phyloP scores from a whole-genome alignment of 768 basidiomycete genomes.

The Lactarius akahatsu region DNA sequence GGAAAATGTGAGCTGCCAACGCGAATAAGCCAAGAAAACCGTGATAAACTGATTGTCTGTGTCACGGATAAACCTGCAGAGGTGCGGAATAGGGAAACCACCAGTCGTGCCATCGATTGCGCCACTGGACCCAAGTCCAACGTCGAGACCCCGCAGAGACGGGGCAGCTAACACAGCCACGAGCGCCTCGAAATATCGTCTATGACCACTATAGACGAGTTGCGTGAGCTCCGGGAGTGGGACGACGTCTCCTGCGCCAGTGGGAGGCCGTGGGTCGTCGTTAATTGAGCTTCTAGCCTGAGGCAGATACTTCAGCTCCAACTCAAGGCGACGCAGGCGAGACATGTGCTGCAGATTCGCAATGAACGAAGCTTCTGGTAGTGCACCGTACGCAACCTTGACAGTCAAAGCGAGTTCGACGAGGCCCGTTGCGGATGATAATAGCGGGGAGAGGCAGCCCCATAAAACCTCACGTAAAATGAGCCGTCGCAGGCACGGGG shows the following conservation, averaged over 20 bases:
- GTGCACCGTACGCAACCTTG: neutral
- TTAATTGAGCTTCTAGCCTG: fast-evolving
- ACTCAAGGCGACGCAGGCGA: neutral
- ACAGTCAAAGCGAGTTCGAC: no score
- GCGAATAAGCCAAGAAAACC: neutral
- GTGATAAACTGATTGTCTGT: neutral
- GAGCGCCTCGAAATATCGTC: neutral
- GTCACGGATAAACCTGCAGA: neutral
- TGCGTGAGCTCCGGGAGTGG: neutral
- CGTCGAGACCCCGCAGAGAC: neutral
- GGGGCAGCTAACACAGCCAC: neutral
- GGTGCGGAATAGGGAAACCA: neutral
- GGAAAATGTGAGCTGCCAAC: fast-evolving
- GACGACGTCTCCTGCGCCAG: neutral
- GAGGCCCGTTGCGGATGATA: no score
- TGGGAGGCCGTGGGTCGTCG: neutral
- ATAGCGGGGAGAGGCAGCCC: no score
- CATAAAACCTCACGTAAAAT: neutral
- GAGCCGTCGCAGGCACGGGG: neutral
- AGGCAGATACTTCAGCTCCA: neutral
- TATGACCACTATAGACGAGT: neutral
- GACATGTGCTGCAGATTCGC: neutral
- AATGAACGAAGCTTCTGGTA: neutral
- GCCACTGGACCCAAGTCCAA: neutral
- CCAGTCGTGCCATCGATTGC: no score